Base-by-base conservation (phyloP, 2,329 filamentous ascomycete species). In the Microthyrium microscopicum region DNA sequence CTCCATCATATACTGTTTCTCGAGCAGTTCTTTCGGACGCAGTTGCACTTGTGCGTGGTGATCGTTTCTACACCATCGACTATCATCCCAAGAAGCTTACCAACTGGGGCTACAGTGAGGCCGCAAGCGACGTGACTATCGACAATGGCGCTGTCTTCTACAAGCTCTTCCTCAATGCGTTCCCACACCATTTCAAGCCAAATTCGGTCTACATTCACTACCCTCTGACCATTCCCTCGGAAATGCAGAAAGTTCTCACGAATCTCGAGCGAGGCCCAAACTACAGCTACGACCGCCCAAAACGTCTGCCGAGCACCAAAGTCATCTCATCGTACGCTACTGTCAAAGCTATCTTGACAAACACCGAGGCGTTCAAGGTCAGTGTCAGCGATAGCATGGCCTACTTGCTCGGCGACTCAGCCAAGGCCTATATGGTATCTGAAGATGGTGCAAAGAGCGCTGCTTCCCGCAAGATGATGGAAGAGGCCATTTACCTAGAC, bases 61-160 rank as follows among this genome's bases (percentile, higher is more conserved):
- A 89, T 46, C 62, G 81, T 15, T 77, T 81, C 57, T 84, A 84
- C 57, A 85, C 79, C 0, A 48, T 64, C n/a, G 80, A 87, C 51
- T 85, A 57, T 40, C 56, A 75, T 42, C 70, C 81, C 0, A 68
- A 71, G 6, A 71, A 73, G 43, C 55, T 91, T 29, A 91, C 82
- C 2, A 84, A 82, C 55, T 92, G 81, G 81, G 82, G 82, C 15
- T 87, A 70, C 57, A 70, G 72, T 35, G 77, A 83, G 48, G 77
- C 70, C 3, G 65, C 78, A 15, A 81, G 76, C 36, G 79, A 91
- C 43, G 56, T 74, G 16, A 70, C 67, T 38, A 56, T 87, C 42
- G 79, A 89, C 53, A 75, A 89, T 48, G 82, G 83, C 29, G 83
- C 77, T 43, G 71, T 84, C 9, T 80, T 87, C 54, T 84, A 85